Base-by-base conservation (phyloP, 2,329 filamentous ascomycete species). In the Cytospora leucostoma region DNA sequence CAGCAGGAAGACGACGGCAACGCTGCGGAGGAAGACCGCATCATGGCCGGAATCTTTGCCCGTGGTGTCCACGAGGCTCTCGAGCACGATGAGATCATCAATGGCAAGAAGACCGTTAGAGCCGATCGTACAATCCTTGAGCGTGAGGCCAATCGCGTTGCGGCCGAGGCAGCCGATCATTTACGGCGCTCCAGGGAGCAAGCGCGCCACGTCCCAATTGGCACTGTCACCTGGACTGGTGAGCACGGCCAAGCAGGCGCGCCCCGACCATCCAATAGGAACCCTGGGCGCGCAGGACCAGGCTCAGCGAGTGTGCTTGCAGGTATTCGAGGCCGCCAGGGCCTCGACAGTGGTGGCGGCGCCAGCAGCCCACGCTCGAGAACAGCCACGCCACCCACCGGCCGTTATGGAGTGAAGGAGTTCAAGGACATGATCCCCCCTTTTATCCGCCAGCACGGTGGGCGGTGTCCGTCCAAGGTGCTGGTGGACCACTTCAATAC, bases 141-240 rank as follows among this genome's bases (percentile, higher is more conserved):
- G 68, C 85, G 87, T 11, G 93, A 97, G 76, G 94, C 94, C 0
- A 88, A 89, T 70, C 85, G 87, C 44, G 86, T 96, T 3, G 93
- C 93, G 3, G 86, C 88, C 0, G 81, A 90, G 71, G 93, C 94
- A 1, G 92, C 92, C 0, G 84, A 84, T 27, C 89, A 92, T 67
- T 84, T 98, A 2, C 86, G 88, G 35, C 86, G 86, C 64, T 88
- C 92, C 11, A 88, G 86, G 50, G 86, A 93, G 71, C 83, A 88
- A 35, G 92, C 93, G 3, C 83, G 87, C 12, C 83, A 80, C 10
- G 80, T 94, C 1, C 91, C 91, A 0, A 88, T 92, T 37, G 94
- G 94, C 8, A 92, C 91, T 0, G 91, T 95, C 10, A 97, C 94
- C 0, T 98, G 94, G 94, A 98, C 94, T 0, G 94, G 95, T 1